phyloP scores from a whole-genome alignment of 202 grass and related monocot genomes.

The Zoysia matrella region DNA sequence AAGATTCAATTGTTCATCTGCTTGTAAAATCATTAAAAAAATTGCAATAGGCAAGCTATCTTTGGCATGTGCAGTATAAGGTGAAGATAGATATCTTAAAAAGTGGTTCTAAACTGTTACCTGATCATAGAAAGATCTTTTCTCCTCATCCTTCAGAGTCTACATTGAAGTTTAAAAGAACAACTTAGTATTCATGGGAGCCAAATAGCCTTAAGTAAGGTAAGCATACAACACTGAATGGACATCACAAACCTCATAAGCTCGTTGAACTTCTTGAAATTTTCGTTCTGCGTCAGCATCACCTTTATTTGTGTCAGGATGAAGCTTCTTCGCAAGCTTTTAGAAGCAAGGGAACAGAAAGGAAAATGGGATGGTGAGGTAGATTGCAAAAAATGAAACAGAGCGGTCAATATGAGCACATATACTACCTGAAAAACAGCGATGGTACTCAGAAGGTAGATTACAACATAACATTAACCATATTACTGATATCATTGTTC shows the following conservation, averaged over 20 bases:
- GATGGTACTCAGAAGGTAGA: not conserved
- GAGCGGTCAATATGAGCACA: not conserved
- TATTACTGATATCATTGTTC: not conserved
- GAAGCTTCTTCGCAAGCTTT: constrained; percentile 93
- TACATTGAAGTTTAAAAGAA: constrained; percentile 40
- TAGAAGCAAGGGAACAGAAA: constrained; percentile 18
- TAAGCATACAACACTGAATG: constrained; percentile 1
- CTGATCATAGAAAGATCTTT: constrained; percentile 50
- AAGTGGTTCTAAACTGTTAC: constrained; percentile 37
- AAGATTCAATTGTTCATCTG: not conserved
- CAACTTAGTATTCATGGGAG: constrained; percentile 34
- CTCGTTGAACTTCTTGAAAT: constrained; percentile 31
- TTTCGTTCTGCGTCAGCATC: constrained; percentile 89
- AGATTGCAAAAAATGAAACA: constrained; percentile 2
- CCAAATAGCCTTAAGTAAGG: not conserved
- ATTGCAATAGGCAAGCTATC: not conserved
- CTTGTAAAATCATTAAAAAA: not conserved
- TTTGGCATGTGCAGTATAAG: not conserved
- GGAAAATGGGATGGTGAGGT: not conserved
- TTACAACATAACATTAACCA: too few relatives aligned
- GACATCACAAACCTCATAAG: constrained; percentile 50
- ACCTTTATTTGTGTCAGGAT: constrained; percentile 90
- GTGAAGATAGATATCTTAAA: not conserved
- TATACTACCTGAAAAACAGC: not conserved
- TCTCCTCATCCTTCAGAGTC: too few relatives aligned